A percentile compares a stretch with the other conserved stretches of the same genome.
phyloP scores from a whole-genome alignment of 1,284 basidiomycete species.

The Singerocomus rubriflavus region DNA sequence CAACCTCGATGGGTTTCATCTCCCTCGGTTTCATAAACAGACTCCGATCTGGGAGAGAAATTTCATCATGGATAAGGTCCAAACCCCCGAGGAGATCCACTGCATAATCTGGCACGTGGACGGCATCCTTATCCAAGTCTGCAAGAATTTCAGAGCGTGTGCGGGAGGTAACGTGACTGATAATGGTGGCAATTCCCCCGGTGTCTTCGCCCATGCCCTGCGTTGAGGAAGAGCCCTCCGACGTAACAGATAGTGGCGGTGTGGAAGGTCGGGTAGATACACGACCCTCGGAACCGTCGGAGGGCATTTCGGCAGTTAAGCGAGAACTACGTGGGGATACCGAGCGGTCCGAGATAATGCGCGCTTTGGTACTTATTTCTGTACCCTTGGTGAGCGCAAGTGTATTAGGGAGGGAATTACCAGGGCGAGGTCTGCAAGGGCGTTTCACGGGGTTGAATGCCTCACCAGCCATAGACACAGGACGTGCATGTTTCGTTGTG shows the following conservation, averaged over 20 bases:
- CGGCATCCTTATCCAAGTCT: slow-evolving; percentile 27
- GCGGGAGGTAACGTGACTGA: slow-evolving; percentile 29
- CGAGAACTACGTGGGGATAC: slow-evolving; percentile 26
- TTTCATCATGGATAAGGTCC: slow-evolving; percentile 32
- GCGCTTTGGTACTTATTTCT: slow-evolving; percentile 15
- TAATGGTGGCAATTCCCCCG: slow-evolving; percentile 29
- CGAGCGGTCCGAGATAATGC: slow-evolving; percentile 18
- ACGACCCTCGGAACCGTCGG: slow-evolving; percentile 24
- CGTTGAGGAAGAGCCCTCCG: slow-evolving; percentile 25
- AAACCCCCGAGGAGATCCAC: slow-evolving; percentile 32
- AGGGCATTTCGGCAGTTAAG: slow-evolving; percentile 17
- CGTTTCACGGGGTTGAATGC: slow-evolving; percentile 30
- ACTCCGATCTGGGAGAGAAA: slow-evolving; percentile 30
- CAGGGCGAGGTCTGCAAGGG: slow-evolving; percentile 23
- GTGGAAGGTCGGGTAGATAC: slow-evolving; percentile 26
- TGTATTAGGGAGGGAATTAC: slow-evolving; percentile 17
- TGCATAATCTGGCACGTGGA: slow-evolving; percentile 32
- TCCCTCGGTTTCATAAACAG: slow-evolving; percentile 31
- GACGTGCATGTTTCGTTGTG: slow-evolving; percentile 27
- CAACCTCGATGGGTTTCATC: slow-evolving; percentile 30
- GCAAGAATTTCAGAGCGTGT: slow-evolving; percentile 33
- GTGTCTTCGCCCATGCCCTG: slow-evolving; percentile 17
- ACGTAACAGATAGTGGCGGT: slow-evolving; percentile 30
- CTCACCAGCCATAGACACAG: slow-evolving; percentile 31
- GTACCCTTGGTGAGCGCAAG: slow-evolving; percentile 15